Base-by-base conservation (phyloP, 352 stramenopile species). In the Phytophthora podocarpi region DNA sequence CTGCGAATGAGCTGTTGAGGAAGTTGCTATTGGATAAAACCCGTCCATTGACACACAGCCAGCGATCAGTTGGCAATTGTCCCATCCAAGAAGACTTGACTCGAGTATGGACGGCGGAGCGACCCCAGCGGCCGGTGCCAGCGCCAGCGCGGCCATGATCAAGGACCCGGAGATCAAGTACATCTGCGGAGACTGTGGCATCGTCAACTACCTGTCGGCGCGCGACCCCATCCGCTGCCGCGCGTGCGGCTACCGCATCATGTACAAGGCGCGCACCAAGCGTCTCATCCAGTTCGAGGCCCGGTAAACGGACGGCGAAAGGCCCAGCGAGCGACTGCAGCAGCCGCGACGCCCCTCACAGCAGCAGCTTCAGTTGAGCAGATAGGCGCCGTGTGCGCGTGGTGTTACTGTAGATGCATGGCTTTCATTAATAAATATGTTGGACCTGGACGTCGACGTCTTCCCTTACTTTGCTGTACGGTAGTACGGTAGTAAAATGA, bases 201-300 rank as follows among this genome's bases (percentile, higher is more conserved):
- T 96, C 58, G 80, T 95, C 51, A 98, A 98, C 78, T 89, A 98
- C 59, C 91, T 99, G 67, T 98, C 96, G 63, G 92, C 92, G 45
- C 90, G 92, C 56, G 96, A 99, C 80, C 92, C 94, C 21, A 97
- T 99, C 55, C 90, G 95, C 53, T 99, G 96, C 78, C 91, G 95
- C 56, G 92, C 97, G 41, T 99, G 96, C 71, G 95, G 95, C 48
- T 98, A 98, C 82, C 90, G 96, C 58, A 98, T 99, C 83, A 94
- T 99, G 72, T 99, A 99, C 89, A 99, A 99, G 82, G 95, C 90
- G 18, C 88, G 96, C 59, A 99, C 96, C 26, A 98, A 98, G 82
- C 89, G 96, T 24, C 74, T 97, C 50, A 96, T 96, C 68, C 89
- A 97, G 82, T 96, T 96, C 52, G 89, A 97, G 61, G 89, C 89